Percentiles rank a stretch among this genome's conserved stretches.
Conservation (phyloP, 2,329 filamentous ascomycete species). For the Tolypocladium sp. region DNA sequence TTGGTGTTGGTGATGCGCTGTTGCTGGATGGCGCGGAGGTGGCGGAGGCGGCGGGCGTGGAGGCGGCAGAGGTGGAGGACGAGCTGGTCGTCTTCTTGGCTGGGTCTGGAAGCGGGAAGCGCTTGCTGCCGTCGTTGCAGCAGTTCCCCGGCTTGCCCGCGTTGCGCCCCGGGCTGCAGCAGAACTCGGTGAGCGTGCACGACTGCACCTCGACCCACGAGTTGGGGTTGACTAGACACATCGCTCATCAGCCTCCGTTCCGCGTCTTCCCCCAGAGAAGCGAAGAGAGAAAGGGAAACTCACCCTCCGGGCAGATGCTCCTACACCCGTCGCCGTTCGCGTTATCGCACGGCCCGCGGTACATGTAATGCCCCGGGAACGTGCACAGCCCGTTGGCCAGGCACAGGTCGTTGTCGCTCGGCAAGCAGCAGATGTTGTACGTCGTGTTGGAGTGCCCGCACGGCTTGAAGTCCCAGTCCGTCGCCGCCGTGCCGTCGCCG, state of each 20-base stretch:
- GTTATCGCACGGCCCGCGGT: neutral
- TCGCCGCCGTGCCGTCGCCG: neutral
- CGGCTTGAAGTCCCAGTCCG: neutral
- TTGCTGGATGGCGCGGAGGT: neutral
- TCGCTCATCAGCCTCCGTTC: neutral
- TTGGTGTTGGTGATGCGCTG: neutral
- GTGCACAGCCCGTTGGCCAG: neutral
- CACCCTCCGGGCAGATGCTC: neutral
- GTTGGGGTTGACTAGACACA: neutral
- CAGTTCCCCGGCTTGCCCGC: neutral
- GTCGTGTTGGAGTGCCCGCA: neutral
- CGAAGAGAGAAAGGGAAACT: neutral
- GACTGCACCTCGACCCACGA: neutral
- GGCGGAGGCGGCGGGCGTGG: neutral
- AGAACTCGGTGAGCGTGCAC: neutral
- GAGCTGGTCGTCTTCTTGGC: neutral
- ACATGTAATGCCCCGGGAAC: neutral
- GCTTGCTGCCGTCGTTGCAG: neutral
- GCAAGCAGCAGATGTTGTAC: neutral
- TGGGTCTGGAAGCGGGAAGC: neutral
- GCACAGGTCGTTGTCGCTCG: neutral
- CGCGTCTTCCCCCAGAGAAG: neutral
- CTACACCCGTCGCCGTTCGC: neutral
- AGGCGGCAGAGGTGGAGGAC: neutral
- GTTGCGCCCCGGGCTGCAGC: neutral